Conservation (phyloP, 768 basidiomycete species). For the Leccinum disarticulatum region DNA sequence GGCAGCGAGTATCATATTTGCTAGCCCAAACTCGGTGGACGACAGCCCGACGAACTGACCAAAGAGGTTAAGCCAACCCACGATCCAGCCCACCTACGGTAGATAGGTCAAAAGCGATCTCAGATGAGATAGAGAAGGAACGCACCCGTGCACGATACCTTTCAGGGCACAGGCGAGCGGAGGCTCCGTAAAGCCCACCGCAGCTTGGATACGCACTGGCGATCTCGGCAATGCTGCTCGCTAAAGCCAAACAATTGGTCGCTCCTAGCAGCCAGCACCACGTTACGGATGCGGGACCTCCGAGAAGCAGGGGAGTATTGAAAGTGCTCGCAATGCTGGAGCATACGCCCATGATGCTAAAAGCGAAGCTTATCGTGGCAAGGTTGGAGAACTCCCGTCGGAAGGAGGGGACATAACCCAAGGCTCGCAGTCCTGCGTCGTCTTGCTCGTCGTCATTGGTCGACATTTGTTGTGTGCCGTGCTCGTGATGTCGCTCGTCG, state of each 20-base stretch:
- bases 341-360: slow-evolving; percentile 37
- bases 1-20: slow-evolving; percentile 33
- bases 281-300: slow-evolving; percentile 37
- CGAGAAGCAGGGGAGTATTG: slow-evolving; percentile 38
- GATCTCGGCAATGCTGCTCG: slow-evolving; percentile 31
- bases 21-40: slow-evolving; percentile 40
- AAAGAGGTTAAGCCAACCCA: slow-evolving; percentile 35
- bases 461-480: background rate
- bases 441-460: slow-evolving; percentile 8
- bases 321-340: slow-evolving; percentile 40
- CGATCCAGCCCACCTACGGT: slow-evolving; percentile 28
- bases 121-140: slow-evolving; percentile 1
- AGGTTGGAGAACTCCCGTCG: slow-evolving; percentile 45
- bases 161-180: slow-evolving; percentile 68
- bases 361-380: slow-evolving; percentile 35
- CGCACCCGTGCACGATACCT: slow-evolving; percentile 61
- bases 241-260: slow-evolving; percentile 29
- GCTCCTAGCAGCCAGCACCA: slow-evolving; percentile 38
- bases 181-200: slow-evolving; percentile 61
- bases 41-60: slow-evolving; percentile 29
- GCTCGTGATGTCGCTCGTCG: background rate
- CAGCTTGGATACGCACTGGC: slow-evolving; percentile 35
- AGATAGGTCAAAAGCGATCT: background rate
- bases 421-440: slow-evolving; percentile 24
- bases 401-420: slow-evolving; percentile 37